Evolutionary conservation across 371 early-diverging fungal species (phyloP).

Genomic region (Actinomortierella ambigua): DNA sequence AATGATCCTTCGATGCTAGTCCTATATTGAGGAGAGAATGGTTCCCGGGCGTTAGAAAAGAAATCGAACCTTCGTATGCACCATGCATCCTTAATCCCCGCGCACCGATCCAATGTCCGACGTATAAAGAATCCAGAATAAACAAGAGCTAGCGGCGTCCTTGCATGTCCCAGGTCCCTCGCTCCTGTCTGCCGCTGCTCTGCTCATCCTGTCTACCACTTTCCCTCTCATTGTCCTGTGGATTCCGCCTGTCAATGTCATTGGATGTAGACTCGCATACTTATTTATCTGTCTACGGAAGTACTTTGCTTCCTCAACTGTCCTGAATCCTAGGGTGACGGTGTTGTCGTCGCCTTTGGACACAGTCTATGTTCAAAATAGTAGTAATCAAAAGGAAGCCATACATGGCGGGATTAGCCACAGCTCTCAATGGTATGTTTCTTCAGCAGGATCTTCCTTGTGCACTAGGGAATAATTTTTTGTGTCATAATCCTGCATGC

Average conservation of each 20-base stretch:
- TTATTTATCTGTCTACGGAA: slow-evolving; percentile 50
- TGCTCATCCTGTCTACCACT: not conserved
- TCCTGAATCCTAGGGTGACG: slow-evolving; percentile 29
- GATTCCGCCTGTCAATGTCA: not conserved
- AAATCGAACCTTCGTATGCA: not conserved
- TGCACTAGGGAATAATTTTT: too few relatives aligned
- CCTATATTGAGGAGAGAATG: slow-evolving; percentile 11
- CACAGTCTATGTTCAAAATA: slow-evolving; percentile 25
- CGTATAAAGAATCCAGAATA: too few relatives aligned
- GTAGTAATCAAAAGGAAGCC: not conserved
- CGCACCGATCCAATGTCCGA: too few relatives aligned
- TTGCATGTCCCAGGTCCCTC: not conserved
- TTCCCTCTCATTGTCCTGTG: not conserved
- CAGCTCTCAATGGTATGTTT: not conserved
- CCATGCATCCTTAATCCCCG: too few relatives aligned
- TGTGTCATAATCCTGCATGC: too few relatives aligned
- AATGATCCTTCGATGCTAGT: slow-evolving; percentile 39
- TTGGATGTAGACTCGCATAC: slow-evolving; percentile 9
- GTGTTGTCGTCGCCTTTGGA: slow-evolving; percentile 21
- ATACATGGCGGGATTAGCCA: not conserved
- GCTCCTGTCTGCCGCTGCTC: too few relatives aligned
- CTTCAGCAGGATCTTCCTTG: not conserved
- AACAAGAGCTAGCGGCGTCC: too few relatives aligned
- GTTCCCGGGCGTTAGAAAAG: not conserved
- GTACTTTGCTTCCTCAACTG: slow-evolving; percentile 41